These are phyloP conservation scores for Colletotrichum eremochloae DNA, from an alignment of 2,329 filamentous ascomycete species.

Conservation along the genomic window DNA sequence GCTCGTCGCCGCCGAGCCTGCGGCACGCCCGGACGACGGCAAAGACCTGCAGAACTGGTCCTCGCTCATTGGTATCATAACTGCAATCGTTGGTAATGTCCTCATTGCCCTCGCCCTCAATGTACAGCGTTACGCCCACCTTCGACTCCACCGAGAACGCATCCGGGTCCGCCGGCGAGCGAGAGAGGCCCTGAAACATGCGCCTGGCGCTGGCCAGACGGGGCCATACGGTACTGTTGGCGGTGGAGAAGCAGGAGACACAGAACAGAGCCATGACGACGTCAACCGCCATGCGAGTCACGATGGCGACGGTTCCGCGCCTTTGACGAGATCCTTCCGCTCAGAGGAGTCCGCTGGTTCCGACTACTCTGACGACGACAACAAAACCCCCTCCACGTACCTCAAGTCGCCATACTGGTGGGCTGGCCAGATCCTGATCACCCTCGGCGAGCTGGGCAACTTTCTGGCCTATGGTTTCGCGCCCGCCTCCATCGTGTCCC, in stretches of 20 bases:
- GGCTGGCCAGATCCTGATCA: slow-evolving; percentile 93
- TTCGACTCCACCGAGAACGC: slow-evolving; percentile 81
- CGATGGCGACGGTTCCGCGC: slow-evolving; percentile 61
- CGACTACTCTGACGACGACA: slow-evolving; percentile 51
- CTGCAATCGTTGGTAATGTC: slow-evolving; percentile 91
- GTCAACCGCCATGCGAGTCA: slow-evolving; percentile 47
- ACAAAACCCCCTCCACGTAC: slow-evolving; percentile 74
- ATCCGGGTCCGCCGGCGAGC: slow-evolving; percentile 68
- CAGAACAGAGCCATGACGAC: slow-evolving; percentile 14
- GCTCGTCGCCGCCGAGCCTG: slow-evolving; percentile 37
- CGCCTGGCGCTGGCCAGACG: slow-evolving; percentile 49
- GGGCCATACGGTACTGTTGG: slow-evolving; percentile 54
- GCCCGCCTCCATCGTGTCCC: slow-evolving; percentile 96
- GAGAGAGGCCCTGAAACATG: slow-evolving; percentile 65
- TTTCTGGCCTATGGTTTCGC: slow-evolving; percentile 98
- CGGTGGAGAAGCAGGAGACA: slow-evolving; percentile 31
- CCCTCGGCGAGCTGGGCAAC: slow-evolving; percentile 92
- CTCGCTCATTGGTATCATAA: slow-evolving; percentile 93
- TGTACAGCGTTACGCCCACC: slow-evolving; percentile 95
- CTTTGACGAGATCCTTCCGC: slow-evolving; percentile 64
- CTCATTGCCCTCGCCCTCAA: slow-evolving; percentile 96
- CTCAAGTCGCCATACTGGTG: slow-evolving; percentile 96
- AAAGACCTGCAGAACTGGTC: slow-evolving; percentile 80
- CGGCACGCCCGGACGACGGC: slow-evolving; percentile 50
- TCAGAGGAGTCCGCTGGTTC: slow-evolving; percentile 58